Conservation (phyloP, 148 eudicot species). For the Polygonum maritimum region DNA sequence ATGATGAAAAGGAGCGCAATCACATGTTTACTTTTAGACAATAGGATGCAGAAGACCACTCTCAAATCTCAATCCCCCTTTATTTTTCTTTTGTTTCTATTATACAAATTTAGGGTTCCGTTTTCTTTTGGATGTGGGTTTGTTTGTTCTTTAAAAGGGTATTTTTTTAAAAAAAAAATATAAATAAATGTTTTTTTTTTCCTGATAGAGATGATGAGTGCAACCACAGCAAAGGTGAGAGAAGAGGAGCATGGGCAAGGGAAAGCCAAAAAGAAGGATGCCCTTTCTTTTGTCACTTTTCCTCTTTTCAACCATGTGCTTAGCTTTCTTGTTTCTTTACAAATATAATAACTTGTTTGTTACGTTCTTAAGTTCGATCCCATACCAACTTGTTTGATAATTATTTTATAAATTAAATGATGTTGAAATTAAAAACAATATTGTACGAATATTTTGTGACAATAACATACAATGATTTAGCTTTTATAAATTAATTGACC, state of each 20-base stretch:
- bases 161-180: not conserved
- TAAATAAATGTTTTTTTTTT: not conserved
- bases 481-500: too few species aligned
- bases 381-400: too few species aligned
- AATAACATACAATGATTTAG: too few species aligned
- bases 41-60: not conserved
- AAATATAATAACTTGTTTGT: not conserved
- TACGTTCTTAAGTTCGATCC: not conserved
- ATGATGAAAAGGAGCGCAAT: not conserved
- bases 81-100: not conserved
- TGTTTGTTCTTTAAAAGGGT: not conserved
- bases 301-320: slow-evolving; percentile 13
- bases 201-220: slow-evolving; percentile 1
- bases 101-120: not conserved
- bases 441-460: too few species aligned
- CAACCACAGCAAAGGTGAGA: not conserved
- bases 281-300: slow-evolving; percentile 8
- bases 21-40: not conserved
- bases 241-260: not conserved
- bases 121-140: not conserved
- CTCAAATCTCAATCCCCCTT: not conserved
- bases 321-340: not conserved
- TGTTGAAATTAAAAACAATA: too few species aligned
- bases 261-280: slow-evolving; percentile 14
- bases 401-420: too few species aligned